Evolutionary conservation across 352 stramenopile genomes (phyloP).

Genomic region (Globisporangium abappressorium): DNA sequence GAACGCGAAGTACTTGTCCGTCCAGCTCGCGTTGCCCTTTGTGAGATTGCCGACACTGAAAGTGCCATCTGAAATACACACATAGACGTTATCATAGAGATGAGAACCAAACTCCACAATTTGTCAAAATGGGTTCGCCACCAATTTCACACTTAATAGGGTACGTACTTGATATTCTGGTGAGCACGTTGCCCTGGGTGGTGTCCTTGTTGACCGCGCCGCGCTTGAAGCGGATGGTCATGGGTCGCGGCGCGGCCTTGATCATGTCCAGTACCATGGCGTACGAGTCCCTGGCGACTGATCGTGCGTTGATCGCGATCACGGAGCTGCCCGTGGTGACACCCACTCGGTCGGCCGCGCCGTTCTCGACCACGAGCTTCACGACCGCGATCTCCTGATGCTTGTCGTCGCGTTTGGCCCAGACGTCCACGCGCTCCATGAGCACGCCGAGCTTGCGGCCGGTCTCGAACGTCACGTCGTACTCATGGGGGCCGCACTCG

Average conservation of each 20-base stretch:
- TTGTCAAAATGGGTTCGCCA: not conserved
- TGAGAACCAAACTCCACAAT: constrained; percentile 11
- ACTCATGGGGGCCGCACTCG: constrained; percentile 55
- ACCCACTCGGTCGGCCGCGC: constrained; percentile 60
- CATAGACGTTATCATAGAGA: constrained; percentile 11
- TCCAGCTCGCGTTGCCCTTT: constrained; percentile 72
- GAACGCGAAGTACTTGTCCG: constrained; percentile 80
- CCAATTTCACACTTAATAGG: not conserved
- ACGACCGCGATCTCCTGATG: constrained; percentile 68
- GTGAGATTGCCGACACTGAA: constrained; percentile 84
- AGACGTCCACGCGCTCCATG: constrained; percentile 78
- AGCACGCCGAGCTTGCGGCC: constrained; percentile 78
- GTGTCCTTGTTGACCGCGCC: constrained; percentile 63
- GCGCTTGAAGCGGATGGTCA: constrained; percentile 71
- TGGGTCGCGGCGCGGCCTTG: constrained; percentile 68
- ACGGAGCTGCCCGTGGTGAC: constrained; percentile 68
- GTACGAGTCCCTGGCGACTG: constrained; percentile 56
- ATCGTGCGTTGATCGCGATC: constrained; percentile 66
- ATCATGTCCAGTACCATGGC: constrained; percentile 69
- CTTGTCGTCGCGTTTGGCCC: constrained; percentile 43
- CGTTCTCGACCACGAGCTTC: constrained; percentile 81
- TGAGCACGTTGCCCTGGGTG: constrained; percentile 67
- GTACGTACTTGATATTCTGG: constrained; percentile 73
- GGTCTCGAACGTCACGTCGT: constrained; percentile 75
- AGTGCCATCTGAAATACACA: constrained; percentile 50